Evolutionary conservation across 306 rosid genomes (phyloP).

Genomic region (Lathyrus oleraceus): DNA sequence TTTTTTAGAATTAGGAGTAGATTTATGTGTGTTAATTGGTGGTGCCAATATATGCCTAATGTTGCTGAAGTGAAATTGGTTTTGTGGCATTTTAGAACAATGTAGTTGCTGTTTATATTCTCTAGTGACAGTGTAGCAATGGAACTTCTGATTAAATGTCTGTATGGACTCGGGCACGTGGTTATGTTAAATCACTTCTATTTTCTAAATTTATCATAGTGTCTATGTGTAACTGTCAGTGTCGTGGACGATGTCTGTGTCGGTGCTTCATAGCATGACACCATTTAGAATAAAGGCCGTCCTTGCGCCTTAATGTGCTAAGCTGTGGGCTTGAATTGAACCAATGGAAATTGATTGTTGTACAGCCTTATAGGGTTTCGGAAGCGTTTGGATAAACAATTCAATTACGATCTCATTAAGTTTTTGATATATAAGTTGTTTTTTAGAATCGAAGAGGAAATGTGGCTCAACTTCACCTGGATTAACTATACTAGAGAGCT

Average conservation of each 20-base stretch:
- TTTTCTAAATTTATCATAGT: neutral
- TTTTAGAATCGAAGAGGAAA: neutral
- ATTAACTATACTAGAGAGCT: neutral
- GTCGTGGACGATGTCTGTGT: neutral
- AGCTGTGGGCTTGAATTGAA: neutral
- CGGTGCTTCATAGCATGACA: neutral
- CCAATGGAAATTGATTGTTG: slow-evolving; percentile 13
- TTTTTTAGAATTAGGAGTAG: neutral
- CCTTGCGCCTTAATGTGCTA: neutral
- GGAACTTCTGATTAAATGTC: neutral
- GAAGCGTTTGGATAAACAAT: neutral
- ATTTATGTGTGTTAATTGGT: slow-evolving; percentile 9
- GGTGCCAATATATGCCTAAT: slow-evolving; percentile 11
- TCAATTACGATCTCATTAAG: neutral
- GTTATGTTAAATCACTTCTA: neutral
- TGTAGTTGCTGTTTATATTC: neutral
- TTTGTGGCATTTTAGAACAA: slow-evolving; percentile 7
- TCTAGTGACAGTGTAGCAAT: neutral
- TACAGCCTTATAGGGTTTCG: neutral
- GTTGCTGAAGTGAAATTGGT: slow-evolving; percentile 12
- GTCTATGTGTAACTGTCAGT: neutral
- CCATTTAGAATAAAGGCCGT: slow-evolving; percentile 1
- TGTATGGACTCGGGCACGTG: neutral
- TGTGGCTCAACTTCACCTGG: neutral
- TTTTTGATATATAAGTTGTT: neutral